A percentile compares a stretch with the other conserved stretches of the same genome.
These are phyloP conservation scores for Amylostereum chailletii DNA, from an alignment of 1,284 basidiomycete genomes.

Conservation along the genomic window DNA sequence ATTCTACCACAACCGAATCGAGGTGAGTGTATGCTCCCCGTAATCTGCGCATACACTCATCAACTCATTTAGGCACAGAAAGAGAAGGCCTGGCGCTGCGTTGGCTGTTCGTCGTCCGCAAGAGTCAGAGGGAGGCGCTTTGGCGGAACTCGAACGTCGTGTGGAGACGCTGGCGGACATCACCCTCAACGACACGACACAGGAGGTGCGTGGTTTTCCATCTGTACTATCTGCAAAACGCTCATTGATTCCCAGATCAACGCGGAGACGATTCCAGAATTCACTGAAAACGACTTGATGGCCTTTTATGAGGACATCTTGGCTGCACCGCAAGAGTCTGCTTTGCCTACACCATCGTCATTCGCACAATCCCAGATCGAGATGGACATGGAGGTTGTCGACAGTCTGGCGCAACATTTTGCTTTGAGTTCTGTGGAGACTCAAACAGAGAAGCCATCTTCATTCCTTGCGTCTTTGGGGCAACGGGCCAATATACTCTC, in stretches of 20 bases:
- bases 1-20: too few relatives aligned
- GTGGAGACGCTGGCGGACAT: conserved; percentile 30
- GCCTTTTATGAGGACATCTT: conserved; percentile 15
- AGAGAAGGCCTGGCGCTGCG: too few relatives aligned
- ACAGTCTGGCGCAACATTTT: neutral
- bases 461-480: too few relatives aligned
- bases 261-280: conserved; percentile 20
- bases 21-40: too few relatives aligned
- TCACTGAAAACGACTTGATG: conserved; percentile 9
- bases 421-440: too few relatives aligned
- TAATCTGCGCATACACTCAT: too few relatives aligned
- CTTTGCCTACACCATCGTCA: neutral
- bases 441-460: too few relatives aligned
- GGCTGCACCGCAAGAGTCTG: neutral
- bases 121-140: neutral
- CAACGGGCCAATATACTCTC: too few relatives aligned
- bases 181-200: too few relatives aligned
- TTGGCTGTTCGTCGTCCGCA: neutral
- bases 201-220: too few relatives aligned
- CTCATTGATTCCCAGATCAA: neutral
- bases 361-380: neutral
- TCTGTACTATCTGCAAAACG: too few relatives aligned
- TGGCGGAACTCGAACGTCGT: conserved; percentile 27
- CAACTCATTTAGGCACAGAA: too few relatives aligned
- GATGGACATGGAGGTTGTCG: conserved; percentile 5